Conservation (phyloP, 257 asterid species). For the Solanum gracilifrons region DNA sequence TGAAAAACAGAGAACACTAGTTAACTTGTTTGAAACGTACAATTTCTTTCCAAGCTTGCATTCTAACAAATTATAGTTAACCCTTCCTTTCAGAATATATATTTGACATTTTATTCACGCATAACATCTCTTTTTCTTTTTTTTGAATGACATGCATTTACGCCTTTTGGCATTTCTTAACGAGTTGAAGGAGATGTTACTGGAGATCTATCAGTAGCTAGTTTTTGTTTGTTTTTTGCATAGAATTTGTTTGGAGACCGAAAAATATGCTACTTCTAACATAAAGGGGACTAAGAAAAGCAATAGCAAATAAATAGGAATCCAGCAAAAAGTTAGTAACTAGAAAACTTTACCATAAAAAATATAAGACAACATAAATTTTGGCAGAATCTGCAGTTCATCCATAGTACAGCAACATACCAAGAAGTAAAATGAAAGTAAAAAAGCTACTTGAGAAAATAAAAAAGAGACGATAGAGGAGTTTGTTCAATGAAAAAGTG, state of each 20-base stretch:
- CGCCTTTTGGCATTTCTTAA: not conserved
- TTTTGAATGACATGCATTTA: not conserved
- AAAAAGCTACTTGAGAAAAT: not conserved
- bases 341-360: not conserved
- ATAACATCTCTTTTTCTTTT: not conserved
- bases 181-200: not conserved
- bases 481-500: not conserved
- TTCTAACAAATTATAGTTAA: not conserved
- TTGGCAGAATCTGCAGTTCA: not conserved
- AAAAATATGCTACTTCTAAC: accelerated
- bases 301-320: not conserved
- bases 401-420: not conserved
- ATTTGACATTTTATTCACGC: not conserved
- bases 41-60: not conserved
- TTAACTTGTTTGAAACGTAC: not conserved
- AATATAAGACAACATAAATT: not conserved
- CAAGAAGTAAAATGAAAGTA: not conserved
- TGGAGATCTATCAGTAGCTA: not conserved
- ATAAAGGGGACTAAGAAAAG: not conserved
- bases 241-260: not conserved
- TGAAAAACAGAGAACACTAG: not conserved
- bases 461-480: not conserved
- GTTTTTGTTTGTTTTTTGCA: not conserved
- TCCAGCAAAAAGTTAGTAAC: not conserved
- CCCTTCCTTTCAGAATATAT: not conserved